Evolutionary conservation across 371 early-diverging fungal genomes (phyloP), one percentile per base, ranked within the genome.

Genomic region (Rhizopus sp.): DNA sequence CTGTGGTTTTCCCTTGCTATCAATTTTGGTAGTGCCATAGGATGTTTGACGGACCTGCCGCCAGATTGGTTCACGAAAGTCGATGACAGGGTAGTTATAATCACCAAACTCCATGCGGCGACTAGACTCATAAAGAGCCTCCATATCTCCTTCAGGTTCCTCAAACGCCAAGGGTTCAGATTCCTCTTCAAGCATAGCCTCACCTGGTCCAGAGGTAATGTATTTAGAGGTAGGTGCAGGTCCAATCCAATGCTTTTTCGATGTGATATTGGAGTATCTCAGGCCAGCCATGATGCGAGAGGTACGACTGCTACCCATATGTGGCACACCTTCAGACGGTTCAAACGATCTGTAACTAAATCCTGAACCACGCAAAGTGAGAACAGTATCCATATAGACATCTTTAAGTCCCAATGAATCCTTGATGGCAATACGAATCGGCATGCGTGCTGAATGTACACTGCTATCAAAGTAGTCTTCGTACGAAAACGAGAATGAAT

Each of bases 321-420:
- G 76, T 12, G 84, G 80, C 2, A 82, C 82, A 13, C 84, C 83
- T 62, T 87, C 89, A 2, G 87, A 84, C 0, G 92, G 89, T 45
- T 91, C 93, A 81, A 93, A 93, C 5, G 90, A 81, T 34, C 86
- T 73, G 66, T 93, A 91, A 13, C 83, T 91, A 71, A 93, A 94
- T 33, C 78, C 69, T 3, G 86, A 83, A 0, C 95, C 95, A 15
- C 80, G 77, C 45, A 92, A 72, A 0, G 95, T 92, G 60, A 89
- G 89, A n/a, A 84, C 52, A 1, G 91, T 81, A 60, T 97, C 97
- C 70, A 87, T 76, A 16, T 90, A 56, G 9, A 97, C 87, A 59
- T 97, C 97, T 57, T 86, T 83, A 30, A 91, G 50, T 0, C 95
- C 95, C 46, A 92, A 63, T 1, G 93, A 89, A 57, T 97, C 97